phyloP scores from a whole-genome alignment of 2,329 filamentous ascomycete genomes.

The Boeremia lycopersici region DNA sequence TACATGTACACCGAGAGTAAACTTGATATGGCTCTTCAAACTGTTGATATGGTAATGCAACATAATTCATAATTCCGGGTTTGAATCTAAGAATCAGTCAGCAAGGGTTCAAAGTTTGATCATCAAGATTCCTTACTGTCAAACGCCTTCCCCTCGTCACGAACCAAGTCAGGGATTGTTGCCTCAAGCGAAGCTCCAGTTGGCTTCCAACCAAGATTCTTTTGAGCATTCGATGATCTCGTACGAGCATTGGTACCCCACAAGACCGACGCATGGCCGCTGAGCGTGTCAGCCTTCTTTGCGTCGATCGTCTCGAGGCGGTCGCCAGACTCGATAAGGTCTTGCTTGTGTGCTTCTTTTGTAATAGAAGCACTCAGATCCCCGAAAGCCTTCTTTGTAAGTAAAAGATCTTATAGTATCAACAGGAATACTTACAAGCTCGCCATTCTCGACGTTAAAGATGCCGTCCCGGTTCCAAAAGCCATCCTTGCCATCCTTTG shows the following conservation, averaged over 20 bases:
- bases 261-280: conserved; percentile 21
- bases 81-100: too few relatives aligned
- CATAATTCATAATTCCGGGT: too few relatives aligned
- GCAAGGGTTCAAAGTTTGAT: neutral
- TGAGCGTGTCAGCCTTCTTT: conserved; percentile 22
- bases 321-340: conserved; percentile 14
- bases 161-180: conserved; percentile 15
- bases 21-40: too few relatives aligned
- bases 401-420: neutral
- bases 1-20: too few relatives aligned
- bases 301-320: conserved; percentile 21
- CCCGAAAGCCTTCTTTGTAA: conserved; percentile 17
- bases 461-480: conserved; percentile 65
- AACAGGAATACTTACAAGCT: conserved; percentile 5
- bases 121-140: neutral
- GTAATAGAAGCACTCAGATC: conserved; percentile 17
- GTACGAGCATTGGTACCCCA: conserved; percentile 27
- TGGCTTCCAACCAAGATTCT: conserved; percentile 20
- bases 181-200: conserved; percentile 11
- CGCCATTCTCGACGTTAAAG: conserved; percentile 67
- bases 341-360: conserved; percentile 21
- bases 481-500: conserved; percentile 30
- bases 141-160: conserved; percentile 2
- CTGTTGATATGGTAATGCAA: too few relatives aligned
- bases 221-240: conserved; percentile 17